Conservation (phyloP, 1,284 basidiomycete species). For the Ustilago shanxiensis region DNA sequence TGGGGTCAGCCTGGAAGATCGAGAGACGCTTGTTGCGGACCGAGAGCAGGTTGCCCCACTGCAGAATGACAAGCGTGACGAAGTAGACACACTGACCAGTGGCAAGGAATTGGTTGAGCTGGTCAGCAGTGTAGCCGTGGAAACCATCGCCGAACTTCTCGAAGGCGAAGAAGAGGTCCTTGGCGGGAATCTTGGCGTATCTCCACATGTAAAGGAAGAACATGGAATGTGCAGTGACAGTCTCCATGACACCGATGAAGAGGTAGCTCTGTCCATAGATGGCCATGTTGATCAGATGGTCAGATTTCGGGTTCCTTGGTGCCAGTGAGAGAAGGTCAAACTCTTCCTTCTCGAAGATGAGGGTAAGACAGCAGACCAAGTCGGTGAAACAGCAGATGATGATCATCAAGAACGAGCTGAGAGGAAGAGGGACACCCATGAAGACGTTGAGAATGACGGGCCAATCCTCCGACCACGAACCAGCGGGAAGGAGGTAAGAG, state of each 20-base stretch:
- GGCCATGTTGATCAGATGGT: conserved; percentile 72
- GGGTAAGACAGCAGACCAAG: conserved; percentile 72
- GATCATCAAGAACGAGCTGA: conserved; percentile 73
- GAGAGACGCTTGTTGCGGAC: conserved; percentile 74
- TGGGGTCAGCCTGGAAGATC: conserved; percentile 66
- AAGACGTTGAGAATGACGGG: conserved; percentile 76
- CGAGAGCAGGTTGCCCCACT: conserved; percentile 73
- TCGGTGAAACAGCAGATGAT: conserved; percentile 74
- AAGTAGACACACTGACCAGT: conserved; percentile 71
- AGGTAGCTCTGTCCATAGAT: conserved; percentile 78
- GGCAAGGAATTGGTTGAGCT: conserved; percentile 71
- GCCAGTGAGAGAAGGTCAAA: conserved; percentile 72
- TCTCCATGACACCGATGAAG: conserved; percentile 76
- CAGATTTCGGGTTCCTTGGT: conserved; percentile 53
- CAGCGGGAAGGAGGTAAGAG: conserved; percentile 68
- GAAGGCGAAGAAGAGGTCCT: conserved; percentile 40
- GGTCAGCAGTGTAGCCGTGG: conserved; percentile 72
- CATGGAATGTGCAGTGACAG: conserved; percentile 72
- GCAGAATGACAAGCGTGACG: conserved; percentile 79
- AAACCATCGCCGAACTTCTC: conserved; percentile 71
- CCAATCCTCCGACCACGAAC: conserved; percentile 78
- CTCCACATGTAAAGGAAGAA: conserved; percentile 73
- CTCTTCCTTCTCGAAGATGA: conserved; percentile 77
- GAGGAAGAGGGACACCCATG: conserved; percentile 74
- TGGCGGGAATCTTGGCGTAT: conserved; percentile 71